Evolutionary conservation across 2,329 filamentous ascomycete species (phyloP).

Genomic region (Aureobasidium mangrovei): DNA sequence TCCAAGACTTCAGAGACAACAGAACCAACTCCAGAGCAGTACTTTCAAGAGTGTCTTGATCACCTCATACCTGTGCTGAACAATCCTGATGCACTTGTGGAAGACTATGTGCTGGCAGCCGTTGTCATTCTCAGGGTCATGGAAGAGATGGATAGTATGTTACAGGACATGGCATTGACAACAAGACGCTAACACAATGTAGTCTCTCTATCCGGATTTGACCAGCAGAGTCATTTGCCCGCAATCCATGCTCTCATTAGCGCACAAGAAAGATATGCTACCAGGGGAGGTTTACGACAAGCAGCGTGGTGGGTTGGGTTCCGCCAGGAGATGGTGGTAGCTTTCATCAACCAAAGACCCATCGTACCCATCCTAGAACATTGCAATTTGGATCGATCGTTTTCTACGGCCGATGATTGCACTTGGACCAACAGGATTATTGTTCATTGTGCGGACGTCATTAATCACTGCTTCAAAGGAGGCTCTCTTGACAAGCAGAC

Average conservation of each 20-base stretch:
- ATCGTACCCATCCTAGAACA: constrained; percentile 45
- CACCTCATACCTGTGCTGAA: constrained; percentile 42
- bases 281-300: constrained; percentile 33
- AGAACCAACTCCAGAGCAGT: constrained; percentile 44
- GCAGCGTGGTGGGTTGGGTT: constrained; percentile 50
- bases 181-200: background rate
- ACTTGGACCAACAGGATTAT: constrained; percentile 49
- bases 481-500: constrained; percentile 23
- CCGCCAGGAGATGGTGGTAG: constrained; percentile 53
- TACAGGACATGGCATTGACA: background rate
- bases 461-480: constrained; percentile 53
- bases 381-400: constrained; percentile 43
- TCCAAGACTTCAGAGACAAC: constrained; percentile 35
- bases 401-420: constrained; percentile 42
- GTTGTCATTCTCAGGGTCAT: constrained; percentile 50
- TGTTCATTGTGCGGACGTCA: constrained; percentile 52
- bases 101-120: constrained; percentile 47
- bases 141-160: constrained; percentile 44
- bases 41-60: constrained; percentile 48
- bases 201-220: constrained; percentile 9
- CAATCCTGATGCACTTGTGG: constrained; percentile 31
- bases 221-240: constrained; percentile 24
- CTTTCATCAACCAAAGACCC: constrained; percentile 33
- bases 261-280: constrained; percentile 24
- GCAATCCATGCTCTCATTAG: constrained; percentile 29